phyloP scores from a whole-genome alignment of 805 yeast genomes.

The Zygotorulaspora danielsina region DNA sequence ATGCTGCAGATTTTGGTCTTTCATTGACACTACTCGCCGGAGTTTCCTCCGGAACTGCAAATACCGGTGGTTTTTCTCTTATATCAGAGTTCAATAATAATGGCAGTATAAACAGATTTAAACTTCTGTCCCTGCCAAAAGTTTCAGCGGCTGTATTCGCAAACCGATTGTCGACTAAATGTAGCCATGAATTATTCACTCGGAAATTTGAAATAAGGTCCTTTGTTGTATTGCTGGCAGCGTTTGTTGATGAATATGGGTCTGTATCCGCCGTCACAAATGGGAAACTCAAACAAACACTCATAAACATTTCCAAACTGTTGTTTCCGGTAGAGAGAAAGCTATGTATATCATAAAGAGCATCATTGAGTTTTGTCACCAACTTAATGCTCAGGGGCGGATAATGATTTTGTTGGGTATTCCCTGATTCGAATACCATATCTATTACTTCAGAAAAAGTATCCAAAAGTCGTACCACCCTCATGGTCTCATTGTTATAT shows the following conservation, averaged over 20 bases:
- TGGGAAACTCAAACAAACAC: conserved; percentile 25
- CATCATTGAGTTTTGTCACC: conserved; percentile 13
- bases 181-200: conserved; percentile 11
- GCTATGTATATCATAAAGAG: conserved; percentile 10
- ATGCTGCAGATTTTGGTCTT: conserved; percentile 9
- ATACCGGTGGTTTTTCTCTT: not conserved
- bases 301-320: conserved; percentile 22
- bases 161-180: conserved; percentile 2
- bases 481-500: conserved; percentile 22
- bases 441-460: conserved; percentile 21
- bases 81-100: conserved; percentile 11
- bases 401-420: conserved; percentile 1
- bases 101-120: conserved; percentile 17
- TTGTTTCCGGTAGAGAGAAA: conserved; percentile 14
- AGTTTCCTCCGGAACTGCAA: not conserved
- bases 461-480: conserved; percentile 13
- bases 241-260: conserved; percentile 17
- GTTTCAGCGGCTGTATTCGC: conserved; percentile 6
- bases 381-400: conserved; percentile 1
- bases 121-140: conserved; percentile 16
- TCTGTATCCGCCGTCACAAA: conserved; percentile 4
- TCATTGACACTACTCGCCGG: conserved; percentile 4
- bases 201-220: conserved; percentile 6
- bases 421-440: conserved; percentile 10
- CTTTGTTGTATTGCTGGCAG: conserved; percentile 18